A percentile compares a stretch with the other conserved stretches of the same genome.
Evolutionary conservation across 352 stramenopile species (phyloP).

Genomic region (Achlya hypogyna): DNA sequence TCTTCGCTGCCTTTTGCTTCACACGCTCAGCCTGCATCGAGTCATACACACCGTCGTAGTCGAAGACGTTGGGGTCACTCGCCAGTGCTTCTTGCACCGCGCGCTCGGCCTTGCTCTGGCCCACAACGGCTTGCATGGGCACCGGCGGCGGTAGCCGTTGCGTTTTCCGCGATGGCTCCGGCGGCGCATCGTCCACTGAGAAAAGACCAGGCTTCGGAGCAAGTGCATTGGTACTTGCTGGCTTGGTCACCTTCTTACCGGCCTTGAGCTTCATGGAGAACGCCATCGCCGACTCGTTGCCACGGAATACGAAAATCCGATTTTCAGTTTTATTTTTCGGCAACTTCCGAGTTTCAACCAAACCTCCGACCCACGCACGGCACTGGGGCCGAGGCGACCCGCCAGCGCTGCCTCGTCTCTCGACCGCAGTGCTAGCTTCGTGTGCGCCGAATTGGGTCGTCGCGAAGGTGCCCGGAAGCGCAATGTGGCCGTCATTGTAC

Average conservation of each 20-base stretch:
- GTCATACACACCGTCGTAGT: conserved; percentile 89
- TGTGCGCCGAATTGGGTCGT: too few relatives aligned
- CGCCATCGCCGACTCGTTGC: conserved; percentile 21
- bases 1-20: conserved; percentile 31
- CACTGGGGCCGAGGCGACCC: too few relatives aligned
- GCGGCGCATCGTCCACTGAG: conserved; percentile 22
- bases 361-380: too few relatives aligned
- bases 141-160: conserved; percentile 1
- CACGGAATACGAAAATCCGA: not conserved
- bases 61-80: conserved; percentile 79
- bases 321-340: not conserved
- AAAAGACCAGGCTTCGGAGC: conserved; percentile 22
- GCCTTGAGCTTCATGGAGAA: conserved; percentile 57
- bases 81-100: conserved; percentile 46
- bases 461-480: too few relatives aligned
- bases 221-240: not conserved
- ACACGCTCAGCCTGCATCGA: conserved; percentile 48
- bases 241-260: conserved; percentile 34
- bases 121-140: not conserved
- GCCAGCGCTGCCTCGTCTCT: too few relatives aligned
- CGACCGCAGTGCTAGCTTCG: too few relatives aligned
- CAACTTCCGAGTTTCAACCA: too few relatives aligned
- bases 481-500: too few relatives aligned
- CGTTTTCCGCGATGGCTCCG: not conserved
- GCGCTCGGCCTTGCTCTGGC: conserved; percentile 33